Conservation (phyloP, 176 grass and related monocot species). For the Carex parvula region DNA sequence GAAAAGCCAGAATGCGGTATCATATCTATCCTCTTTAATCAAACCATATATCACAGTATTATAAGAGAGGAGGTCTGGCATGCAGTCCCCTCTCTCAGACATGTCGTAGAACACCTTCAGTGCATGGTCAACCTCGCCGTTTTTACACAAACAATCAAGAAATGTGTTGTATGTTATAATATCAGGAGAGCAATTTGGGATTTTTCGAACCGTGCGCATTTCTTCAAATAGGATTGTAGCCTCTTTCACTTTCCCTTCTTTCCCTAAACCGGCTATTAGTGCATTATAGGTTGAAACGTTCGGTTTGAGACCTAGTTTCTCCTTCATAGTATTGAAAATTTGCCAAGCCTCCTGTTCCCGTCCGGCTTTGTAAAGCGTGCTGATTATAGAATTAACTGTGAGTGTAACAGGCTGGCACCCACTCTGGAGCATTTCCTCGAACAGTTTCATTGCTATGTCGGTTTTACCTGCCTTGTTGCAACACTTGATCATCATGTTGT, state of each 20-base stretch:
- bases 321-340: conserved; percentile 60
- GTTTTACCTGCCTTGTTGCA: conserved; percentile 67
- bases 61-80: conserved; percentile 83
- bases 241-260: conserved; percentile 76
- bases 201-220: conserved; percentile 35
- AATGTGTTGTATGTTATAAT: conserved; percentile 82
- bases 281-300: conserved; percentile 73
- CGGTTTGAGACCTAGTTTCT: conserved; percentile 59
- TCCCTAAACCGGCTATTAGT: conserved; percentile 83
- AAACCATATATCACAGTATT: conserved; percentile 78
- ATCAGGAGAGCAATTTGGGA: conserved; percentile 51
- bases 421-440: conserved; percentile 75
- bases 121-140: conserved; percentile 68
- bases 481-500: conserved; percentile 98
- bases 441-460: conserved; percentile 66
- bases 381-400: conserved; percentile 75
- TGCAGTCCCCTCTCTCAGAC: conserved; percentile 41
- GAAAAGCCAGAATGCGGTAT: conserved; percentile 68
- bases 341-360: conserved; percentile 73
- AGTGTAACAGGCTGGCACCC: conserved; percentile 59
- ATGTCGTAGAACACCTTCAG: conserved; percentile 66
- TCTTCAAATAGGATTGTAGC: conserved; percentile 58
- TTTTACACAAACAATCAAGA: conserved; percentile 88
- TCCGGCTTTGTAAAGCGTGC: conserved; percentile 72
- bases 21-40: conserved; percentile 66